phyloP scores from a whole-genome alignment of 805 yeast species.

The Dipodascopsis tothii region DNA sequence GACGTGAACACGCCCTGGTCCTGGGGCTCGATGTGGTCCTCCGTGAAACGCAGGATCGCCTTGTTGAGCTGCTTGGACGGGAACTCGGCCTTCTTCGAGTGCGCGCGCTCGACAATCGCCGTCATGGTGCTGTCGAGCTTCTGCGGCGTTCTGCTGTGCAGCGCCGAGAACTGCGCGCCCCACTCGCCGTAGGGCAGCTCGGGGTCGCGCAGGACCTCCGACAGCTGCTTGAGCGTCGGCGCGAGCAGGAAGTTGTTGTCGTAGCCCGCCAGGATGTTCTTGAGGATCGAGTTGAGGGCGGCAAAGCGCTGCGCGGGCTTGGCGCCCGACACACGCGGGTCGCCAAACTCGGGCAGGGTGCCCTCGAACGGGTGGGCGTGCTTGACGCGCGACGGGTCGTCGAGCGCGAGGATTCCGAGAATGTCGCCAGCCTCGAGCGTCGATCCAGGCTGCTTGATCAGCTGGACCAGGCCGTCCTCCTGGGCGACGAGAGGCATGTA shows the following conservation, averaged over 20 bases:
- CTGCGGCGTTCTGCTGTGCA: constrained; percentile 81
- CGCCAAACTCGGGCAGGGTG: constrained; percentile 80
- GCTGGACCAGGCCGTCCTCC: constrained; percentile 87
- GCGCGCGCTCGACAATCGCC: constrained; percentile 58
- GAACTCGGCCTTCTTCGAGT: constrained; percentile 68
- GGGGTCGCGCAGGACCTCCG: constrained; percentile 66
- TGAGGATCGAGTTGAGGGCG: constrained; percentile 50
- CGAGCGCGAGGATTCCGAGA: constrained; percentile 85
- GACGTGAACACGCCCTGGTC: constrained; percentile 42
- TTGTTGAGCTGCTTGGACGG: constrained; percentile 83
- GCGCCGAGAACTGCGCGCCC: constrained; percentile 75
- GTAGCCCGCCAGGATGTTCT: constrained; percentile 78
- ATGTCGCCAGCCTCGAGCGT: constrained; percentile 95
- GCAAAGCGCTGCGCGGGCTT: constrained; percentile 73
- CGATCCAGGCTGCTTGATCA: constrained; percentile 97
- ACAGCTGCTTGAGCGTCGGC: constrained; percentile 64
- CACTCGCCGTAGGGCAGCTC: constrained; percentile 91
- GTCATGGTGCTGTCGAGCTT: constrained; percentile 63
- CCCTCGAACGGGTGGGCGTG: constrained; percentile 95
- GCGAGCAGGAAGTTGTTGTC: constrained; percentile 95
- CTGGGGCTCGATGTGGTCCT: constrained; percentile 42
- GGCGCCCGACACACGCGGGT: constrained; percentile 73
- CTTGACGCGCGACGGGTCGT: constrained; percentile 94
- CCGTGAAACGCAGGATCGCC: constrained; percentile 57
- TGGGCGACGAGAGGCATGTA: constrained; percentile 93